Percentiles rank a stretch among this genome's conserved stretches.
Evolutionary conservation across 805 yeast genomes (phyloP).

Genomic region (Wickerhamiella alocasiicola): DNA sequence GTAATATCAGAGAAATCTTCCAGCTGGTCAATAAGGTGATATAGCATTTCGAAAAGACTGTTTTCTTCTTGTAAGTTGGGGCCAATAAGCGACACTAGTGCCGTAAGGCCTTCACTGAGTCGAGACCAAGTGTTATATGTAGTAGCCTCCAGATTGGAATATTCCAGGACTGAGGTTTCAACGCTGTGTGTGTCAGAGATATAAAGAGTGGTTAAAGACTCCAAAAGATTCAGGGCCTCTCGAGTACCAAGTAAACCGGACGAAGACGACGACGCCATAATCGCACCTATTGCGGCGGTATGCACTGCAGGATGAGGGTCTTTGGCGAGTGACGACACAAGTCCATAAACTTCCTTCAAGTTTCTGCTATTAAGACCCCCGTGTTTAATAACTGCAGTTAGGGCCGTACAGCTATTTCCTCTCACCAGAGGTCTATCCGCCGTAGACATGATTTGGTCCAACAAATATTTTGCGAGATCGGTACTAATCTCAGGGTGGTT

Average conservation of each 20-base stretch:
- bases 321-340: slow-evolving; percentile 36
- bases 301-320: slow-evolving; percentile 86
- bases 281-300: slow-evolving; percentile 53
- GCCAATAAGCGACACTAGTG: slow-evolving; percentile 30
- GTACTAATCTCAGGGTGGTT: background rate
- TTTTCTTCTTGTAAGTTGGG: slow-evolving; percentile 35
- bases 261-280: slow-evolving; percentile 43
- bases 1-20: slow-evolving; percentile 25
- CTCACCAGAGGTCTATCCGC: slow-evolving; percentile 14
- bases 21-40: slow-evolving; percentile 28
- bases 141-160: slow-evolving; percentile 38
- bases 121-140: background rate
- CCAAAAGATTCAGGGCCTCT: slow-evolving; percentile 35
- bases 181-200: slow-evolving; percentile 40
- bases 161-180: slow-evolving; percentile 32
- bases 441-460: slow-evolving; percentile 7
- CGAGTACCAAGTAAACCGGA: slow-evolving; percentile 37
- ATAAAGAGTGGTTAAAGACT: slow-evolving; percentile 31
- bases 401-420: slow-evolving; percentile 12
- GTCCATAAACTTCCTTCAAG: background rate
- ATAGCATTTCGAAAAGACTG: slow-evolving; percentile 15
- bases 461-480: slow-evolving; percentile 7
- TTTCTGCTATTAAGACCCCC: slow-evolving; percentile 3
- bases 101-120: background rate
- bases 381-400: slow-evolving; percentile 2